A percentile compares a stretch with the other conserved stretches of the same genome.
Conservation (phyloP, 805 yeast genomes). For the Wickerhamomyces canadensis region DNA sequence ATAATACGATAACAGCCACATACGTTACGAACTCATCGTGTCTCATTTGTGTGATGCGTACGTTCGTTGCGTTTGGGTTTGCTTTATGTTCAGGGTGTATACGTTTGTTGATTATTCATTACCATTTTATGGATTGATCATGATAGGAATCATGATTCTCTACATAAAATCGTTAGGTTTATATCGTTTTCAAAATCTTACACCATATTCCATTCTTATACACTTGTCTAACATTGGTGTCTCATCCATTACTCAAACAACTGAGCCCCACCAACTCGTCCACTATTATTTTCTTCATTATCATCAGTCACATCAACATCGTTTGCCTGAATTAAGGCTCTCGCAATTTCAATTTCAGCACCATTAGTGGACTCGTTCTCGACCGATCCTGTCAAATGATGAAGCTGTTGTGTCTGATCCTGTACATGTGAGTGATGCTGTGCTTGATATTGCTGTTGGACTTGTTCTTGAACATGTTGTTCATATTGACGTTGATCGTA, state of each 20-base stretch:
- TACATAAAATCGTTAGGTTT: background rate
- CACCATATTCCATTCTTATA: background rate
- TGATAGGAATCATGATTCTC: background rate
- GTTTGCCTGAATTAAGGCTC: constrained; percentile 57
- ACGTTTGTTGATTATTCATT: no score
- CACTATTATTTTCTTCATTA: constrained; percentile 11
- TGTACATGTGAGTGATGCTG: background rate
- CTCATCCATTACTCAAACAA: no score
- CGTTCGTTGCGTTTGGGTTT: constrained; percentile 1
- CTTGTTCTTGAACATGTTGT: constrained; percentile 4
- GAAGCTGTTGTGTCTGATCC: constrained; percentile 3
- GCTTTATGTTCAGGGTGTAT: constrained; percentile 1
- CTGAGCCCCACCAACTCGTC: background rate
- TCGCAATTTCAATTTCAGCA: constrained; percentile 59
- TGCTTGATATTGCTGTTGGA: constrained; percentile 1
- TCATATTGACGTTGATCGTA: constrained; percentile 2
- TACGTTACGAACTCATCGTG: background rate
- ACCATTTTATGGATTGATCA: background rate
- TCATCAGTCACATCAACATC: constrained; percentile 10
- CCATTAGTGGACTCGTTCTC: constrained; percentile 31
- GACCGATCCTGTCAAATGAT: background rate
- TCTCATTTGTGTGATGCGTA: constrained; percentile 1
- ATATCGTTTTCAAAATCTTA: background rate
- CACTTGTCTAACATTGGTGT: no score
- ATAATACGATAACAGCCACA: background rate